Evolutionary conservation across 2,329 filamentous ascomycete species (phyloP).

Genomic region (Colletotrichum liaoningense): DNA sequence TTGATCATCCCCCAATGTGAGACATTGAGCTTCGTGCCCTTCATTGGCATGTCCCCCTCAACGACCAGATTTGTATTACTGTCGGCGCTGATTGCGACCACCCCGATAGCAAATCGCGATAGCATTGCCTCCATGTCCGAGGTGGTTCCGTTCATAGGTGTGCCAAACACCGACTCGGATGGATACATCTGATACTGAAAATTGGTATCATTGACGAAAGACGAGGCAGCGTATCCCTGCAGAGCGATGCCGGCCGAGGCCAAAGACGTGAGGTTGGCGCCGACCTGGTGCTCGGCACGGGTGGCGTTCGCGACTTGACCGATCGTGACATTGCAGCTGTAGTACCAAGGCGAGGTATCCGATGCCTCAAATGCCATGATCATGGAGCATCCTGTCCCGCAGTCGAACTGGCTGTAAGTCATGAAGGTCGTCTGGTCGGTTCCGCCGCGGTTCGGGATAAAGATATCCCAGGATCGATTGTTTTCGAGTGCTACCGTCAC

Average conservation of each 20-base stretch:
- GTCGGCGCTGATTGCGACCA: conserved; percentile 47
- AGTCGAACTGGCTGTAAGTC: conserved; percentile 41
- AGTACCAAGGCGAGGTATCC: conserved; percentile 50
- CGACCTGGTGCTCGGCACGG: conserved; percentile 49
- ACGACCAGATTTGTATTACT: conserved; percentile 42
- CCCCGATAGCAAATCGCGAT: conserved; percentile 49
- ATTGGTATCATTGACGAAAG: conserved; percentile 37
- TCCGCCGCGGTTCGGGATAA: conserved; percentile 43
- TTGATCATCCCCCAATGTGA: conserved; percentile 45
- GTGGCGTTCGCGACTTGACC: conserved; percentile 47
- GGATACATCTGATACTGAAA: conserved; percentile 55
- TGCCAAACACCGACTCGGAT: conserved; percentile 51
- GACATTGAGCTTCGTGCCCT: conserved; percentile 46
- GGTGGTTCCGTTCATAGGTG: conserved; percentile 43
- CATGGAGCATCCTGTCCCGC: conserved; percentile 41
- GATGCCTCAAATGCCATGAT: conserved; percentile 54
- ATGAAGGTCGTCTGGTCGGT: conserved; percentile 51
- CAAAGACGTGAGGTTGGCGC: conserved; percentile 46
- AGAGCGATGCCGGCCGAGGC: conserved; percentile 53
- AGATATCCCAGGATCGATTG: conserved; percentile 17
- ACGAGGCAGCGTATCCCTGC: conserved; percentile 48
- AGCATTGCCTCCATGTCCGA: conserved; percentile 49
- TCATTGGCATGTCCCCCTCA: conserved; percentile 44
- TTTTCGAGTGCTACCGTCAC: conserved; percentile 43
- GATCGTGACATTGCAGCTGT: conserved; percentile 52